Conservation (phyloP, 768 basidiomycete genomes). For the Hebeloma cylindrosporum region DNA sequence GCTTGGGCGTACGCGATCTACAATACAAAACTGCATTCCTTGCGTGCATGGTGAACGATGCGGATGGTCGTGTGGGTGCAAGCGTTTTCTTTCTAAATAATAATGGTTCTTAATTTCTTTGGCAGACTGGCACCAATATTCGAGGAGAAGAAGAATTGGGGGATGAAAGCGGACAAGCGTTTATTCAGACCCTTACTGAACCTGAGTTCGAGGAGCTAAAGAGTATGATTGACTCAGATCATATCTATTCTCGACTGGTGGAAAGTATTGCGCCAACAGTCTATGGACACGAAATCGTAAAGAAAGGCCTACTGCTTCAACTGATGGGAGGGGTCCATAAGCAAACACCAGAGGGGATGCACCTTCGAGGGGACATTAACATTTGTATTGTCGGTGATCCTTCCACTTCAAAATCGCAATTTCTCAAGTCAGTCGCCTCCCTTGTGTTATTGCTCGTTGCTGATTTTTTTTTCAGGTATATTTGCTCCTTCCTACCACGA, state of each 20-base stretch:
- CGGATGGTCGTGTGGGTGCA: constrained; percentile 77
- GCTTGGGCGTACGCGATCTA: constrained; percentile 89
- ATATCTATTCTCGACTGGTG: constrained; percentile 93
- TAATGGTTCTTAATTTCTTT: constrained; percentile 8
- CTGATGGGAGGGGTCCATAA: constrained; percentile 99
- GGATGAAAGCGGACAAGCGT: constrained; percentile 77
- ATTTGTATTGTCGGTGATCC: constrained; percentile 99
- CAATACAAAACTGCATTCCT: constrained; percentile 99
- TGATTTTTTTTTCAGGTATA: constrained; percentile 59
- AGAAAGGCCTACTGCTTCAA: constrained; percentile 94
- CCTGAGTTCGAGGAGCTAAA: constrained; percentile 95
- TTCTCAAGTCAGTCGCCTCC: constrained; percentile 75
- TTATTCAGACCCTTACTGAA: constrained; percentile 85
- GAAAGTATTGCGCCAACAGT: constrained; percentile 97
- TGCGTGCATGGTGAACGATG: constrained; percentile 95
- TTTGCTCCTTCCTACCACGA: constrained; percentile 96
- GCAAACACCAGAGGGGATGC: constrained; percentile 93
- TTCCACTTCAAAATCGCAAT: constrained; percentile 96
- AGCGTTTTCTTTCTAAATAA: background rate
- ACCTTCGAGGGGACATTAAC: constrained; percentile 97
- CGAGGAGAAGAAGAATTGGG: constrained; percentile 85
- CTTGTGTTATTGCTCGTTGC: background rate
- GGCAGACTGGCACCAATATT: constrained; percentile 80
- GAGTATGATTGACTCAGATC: constrained; percentile 90
- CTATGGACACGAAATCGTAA: constrained; percentile 98